Evolutionary conservation across 2,329 filamentous ascomycete species (phyloP).

Genomic region (Diaporthe humulicola): DNA sequence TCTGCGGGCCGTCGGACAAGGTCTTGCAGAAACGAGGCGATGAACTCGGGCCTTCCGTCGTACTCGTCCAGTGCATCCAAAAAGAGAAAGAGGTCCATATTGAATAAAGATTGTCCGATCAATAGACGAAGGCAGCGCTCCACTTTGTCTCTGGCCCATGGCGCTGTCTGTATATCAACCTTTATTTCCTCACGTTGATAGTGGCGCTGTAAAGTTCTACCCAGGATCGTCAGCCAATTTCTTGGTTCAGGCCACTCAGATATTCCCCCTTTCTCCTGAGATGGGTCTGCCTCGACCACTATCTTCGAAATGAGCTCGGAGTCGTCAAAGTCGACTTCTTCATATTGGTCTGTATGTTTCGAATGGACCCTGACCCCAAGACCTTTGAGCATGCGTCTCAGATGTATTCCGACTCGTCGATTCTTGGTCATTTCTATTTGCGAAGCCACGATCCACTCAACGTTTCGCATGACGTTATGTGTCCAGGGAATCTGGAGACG

Average conservation of each 20-base stretch:
- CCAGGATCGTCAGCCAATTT: not conserved
- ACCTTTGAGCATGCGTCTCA: not conserved
- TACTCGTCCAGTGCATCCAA: slow-evolving; percentile 26
- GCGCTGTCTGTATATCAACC: not conserved
- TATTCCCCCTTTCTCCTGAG: not conserved
- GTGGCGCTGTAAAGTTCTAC: not conserved
- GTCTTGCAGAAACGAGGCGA: slow-evolving; percentile 6
- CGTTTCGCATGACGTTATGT: not conserved
- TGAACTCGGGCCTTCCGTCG: not conserved
- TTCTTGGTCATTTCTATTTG: not conserved
- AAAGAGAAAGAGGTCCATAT: not conserved
- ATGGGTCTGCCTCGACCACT: not conserved
- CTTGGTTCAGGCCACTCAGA: not conserved
- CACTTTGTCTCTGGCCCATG: not conserved
- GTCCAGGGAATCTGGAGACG: not conserved
- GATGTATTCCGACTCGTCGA: not conserved
- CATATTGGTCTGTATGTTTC: not conserved
- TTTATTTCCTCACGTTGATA: not conserved
- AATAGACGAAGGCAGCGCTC: not conserved
- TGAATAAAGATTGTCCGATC: not conserved
- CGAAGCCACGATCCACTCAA: not conserved
- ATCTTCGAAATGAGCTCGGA: not conserved
- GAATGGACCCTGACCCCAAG: not conserved
- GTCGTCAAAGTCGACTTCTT: not conserved
- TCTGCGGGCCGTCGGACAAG: not conserved